Percentiles rank a stretch among this genome's conserved stretches.
Conservation (phyloP, 2,329 filamentous ascomycete species). For the Colletotrichum somersetense region DNA sequence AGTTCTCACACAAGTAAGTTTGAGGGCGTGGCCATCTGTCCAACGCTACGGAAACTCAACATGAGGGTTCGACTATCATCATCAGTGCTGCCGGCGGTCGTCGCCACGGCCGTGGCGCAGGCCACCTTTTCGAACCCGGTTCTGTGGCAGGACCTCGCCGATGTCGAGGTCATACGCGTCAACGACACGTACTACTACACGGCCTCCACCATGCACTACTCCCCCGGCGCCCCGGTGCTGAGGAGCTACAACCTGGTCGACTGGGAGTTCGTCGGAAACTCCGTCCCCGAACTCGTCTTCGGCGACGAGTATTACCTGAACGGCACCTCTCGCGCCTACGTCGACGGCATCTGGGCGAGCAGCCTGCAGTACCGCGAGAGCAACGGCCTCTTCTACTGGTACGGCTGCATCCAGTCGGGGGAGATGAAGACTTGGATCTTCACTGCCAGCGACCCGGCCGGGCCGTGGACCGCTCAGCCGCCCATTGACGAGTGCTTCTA, state of each 20-base stretch:
- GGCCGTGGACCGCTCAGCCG: constrained; percentile 28
- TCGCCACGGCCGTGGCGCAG: constrained; percentile 15
- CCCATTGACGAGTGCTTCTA: constrained; percentile 42
- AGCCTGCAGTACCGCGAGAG: constrained; percentile 51
- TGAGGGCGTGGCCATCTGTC: background rate
- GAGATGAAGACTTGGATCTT: constrained; percentile 42
- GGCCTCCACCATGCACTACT: constrained; percentile 63
- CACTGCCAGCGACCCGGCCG: constrained; percentile 34
- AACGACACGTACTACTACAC: constrained; percentile 59
- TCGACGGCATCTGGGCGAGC: constrained; percentile 67
- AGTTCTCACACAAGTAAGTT: too few species aligned
- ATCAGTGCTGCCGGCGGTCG: constrained; percentile 1
- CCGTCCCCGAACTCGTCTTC: constrained; percentile 54
- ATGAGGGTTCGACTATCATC: constrained; percentile 16
- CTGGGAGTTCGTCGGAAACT: constrained; percentile 55
- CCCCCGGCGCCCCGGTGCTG: constrained; percentile 63
- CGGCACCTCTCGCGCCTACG: constrained; percentile 58
- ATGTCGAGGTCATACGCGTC: constrained; percentile 61
- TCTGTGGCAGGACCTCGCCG: constrained; percentile 64
- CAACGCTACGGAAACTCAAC: too few species aligned
- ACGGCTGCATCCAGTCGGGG: constrained; percentile 40
- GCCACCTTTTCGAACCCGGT: constrained; percentile 59
- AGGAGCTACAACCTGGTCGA: constrained; percentile 63
- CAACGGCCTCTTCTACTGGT: constrained; percentile 43
- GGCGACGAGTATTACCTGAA: constrained; percentile 60